Evolutionary conservation across 1,284 basidiomycete genomes (phyloP), one percentile per base, ranked within the genome.

Genomic region (Retiboletus flavoniger): DNA sequence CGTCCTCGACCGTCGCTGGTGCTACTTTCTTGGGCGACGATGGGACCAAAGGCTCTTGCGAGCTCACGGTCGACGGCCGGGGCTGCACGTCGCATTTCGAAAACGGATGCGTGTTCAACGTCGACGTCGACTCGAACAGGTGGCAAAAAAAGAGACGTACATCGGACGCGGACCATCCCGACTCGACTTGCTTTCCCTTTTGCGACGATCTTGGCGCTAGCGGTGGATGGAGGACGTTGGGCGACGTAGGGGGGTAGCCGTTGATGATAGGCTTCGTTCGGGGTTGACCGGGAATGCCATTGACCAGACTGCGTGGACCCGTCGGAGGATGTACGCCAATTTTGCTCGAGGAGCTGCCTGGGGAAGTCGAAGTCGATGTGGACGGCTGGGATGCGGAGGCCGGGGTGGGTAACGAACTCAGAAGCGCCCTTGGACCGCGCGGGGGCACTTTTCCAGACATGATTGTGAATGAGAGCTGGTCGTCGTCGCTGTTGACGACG

Each of bases 361-460:
- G 60, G 6, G 70, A 64, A 52, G 69, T 60, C 17, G 70, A 66
- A 26, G 49, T 51, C 31, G 69, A 63, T 40, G 71, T 58, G 19
- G 74, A 69, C 7, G 72, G 51, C 51, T 66, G 65, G 24, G 56
- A 70, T 46, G 63, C 47, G 49, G 72, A 59, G 32, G 71, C 36
- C 13, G 56, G 50, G 42, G 63, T 63, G 51, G 70, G 71, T 17
- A 78, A 56, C 39, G 77, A 73, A 59, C 76, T 79, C 53, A 83
- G 64, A 57, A 89, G 75, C 42, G 87, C 87, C 58, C 87, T 74
- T 50, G 87, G 87, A 55, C 86, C 87, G 63, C 76, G 80, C 60
- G 87, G 87, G 62, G 87, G 87, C 50, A 80, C 83, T 75, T 85
- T 89, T 64, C 87, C 85, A 69, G 87, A 87, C 87, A 89, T 84